Evolutionary conservation across 2,329 filamentous ascomycete species (phyloP), one percentile per base, ranked within the genome.

Genomic region (Hymenoscyphus occultus): DNA sequence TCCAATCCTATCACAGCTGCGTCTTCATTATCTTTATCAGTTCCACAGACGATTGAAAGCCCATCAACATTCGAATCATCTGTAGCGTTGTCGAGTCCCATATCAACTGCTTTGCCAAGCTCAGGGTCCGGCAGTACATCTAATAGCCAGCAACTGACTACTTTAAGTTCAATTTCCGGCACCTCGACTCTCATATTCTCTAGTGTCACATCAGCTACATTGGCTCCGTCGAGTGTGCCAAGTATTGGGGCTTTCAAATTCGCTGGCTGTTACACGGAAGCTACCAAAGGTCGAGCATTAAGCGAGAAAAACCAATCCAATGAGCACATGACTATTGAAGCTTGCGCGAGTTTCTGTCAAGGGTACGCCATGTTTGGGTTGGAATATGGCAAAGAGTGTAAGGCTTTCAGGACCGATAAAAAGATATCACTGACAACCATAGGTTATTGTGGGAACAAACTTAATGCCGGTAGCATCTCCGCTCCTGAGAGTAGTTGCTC

Each of bases 351-450:
- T 1, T 67, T 71, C 42, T 76, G 72, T 59, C 56, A 61, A 1
- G 72, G 70, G 1, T 78, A 73, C 51, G 70, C 64, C 3, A 76
- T 74, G 64, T 75, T 75, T 42, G 78, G 78, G 40, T 71, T 77
- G 9, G 78, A 79, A 64, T 79, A 76, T 65, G 68, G 70, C 45
- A 60, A 70, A 54, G 74, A 77, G 68, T 77, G 76, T 63, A 13
- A 19, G 60, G 56, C 31, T 12, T 35, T 12, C 32, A 2, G 7
- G 10, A n/a, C 45, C 39, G 19, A 13, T 48, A 45, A 16, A 32
- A 14, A 32, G 2, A 3, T 16, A 1, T 19, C 42, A 48, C 54
- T 64, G 32, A 63, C 31, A 9, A 19, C 28, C 14, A 58, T 61
- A 71, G 69, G 70, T 57, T 75, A 71, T 39, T 75, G 73, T 63